Base-by-base conservation (phyloP, 2,329 filamentous ascomycete genomes). In the Claviceps sp. region DNA sequence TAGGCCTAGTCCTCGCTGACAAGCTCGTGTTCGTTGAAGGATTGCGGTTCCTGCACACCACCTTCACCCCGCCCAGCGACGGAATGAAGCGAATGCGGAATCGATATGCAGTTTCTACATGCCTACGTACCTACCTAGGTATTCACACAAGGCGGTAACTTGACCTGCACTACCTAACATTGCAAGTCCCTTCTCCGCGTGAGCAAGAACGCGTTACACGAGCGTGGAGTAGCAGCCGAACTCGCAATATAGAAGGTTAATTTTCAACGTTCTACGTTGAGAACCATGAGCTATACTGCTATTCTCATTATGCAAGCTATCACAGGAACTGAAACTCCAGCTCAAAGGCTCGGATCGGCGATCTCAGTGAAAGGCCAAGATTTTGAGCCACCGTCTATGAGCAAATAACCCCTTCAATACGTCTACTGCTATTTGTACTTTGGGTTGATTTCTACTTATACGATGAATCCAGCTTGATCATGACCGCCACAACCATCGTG, bases 31-130 rank as follows among this genome's bases (percentile, higher is more conserved):
- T 62, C 56, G 56, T 20, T 48, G 16, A 44, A 52, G 47, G 47
- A 40, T 51, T 11, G 62, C 63, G 61, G 61, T 58, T 57, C 59
- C 57, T 52, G 55, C 61, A 61, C 62, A 64, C 62, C 62, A 58
- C 58, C 60, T 47, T n/a, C 37, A 34, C 44, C 44, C 50, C 52
- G 49, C 45, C 47, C 30, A 49, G 54, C 56, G 55, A 56, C 55
- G 54, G 42, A 22, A 41, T 45, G 47, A 38, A 47, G 40, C 47
- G 34, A 14, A 46, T 41, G 42, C 30, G 37, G 50, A 37, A 20
- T 47, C 20, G 37, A 41, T 42, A 16, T 45, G 9, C 47, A 37
- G 44, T 6, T 13, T n/a, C 14, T 18, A 30, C 20, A 24, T 38
- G 22, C 22, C 22, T 22, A 34, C 8, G 26, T 30, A 26, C 24